These are phyloP conservation scores for Penicillium coprophilum DNA, from an alignment of 495 filamentous ascomycete genomes.

Conservation along the genomic window DNA sequence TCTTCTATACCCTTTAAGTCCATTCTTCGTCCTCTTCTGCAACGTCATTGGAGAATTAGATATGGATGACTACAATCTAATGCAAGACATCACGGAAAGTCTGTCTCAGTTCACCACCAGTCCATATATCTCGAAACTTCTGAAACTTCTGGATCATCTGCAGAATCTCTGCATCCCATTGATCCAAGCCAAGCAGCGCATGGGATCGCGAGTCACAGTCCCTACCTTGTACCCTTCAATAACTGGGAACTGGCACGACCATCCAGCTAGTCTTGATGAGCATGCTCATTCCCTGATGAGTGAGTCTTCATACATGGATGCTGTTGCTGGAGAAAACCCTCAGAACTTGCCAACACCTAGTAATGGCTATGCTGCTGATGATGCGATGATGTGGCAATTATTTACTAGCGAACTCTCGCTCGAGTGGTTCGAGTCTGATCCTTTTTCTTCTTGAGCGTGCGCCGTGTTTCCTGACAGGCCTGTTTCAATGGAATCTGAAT, in stretches of 20 bases:
- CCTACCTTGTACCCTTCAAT: constrained; percentile 17
- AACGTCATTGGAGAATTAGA: constrained; percentile 32
- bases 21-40: constrained; percentile 37
- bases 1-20: constrained; percentile 29
- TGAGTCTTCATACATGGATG: not conserved
- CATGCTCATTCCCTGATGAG: not conserved
- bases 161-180: constrained; percentile 28
- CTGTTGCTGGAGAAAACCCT: not conserved
- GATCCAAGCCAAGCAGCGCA: constrained; percentile 18
- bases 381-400: constrained; percentile 33
- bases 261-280: not conserved
- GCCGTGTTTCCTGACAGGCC: not conserved
- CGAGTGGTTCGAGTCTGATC: constrained; percentile 24
- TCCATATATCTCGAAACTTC: constrained; percentile 25
- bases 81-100: constrained; percentile 23
- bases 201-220: constrained; percentile 13
- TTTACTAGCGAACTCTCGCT: constrained; percentile 32
- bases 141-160: constrained; percentile 23
- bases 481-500: not conserved
- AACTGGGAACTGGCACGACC: not conserved
- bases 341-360: constrained; percentile 6
- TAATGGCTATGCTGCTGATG: constrained; percentile 13
- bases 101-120: constrained; percentile 25
- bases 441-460: not conserved
- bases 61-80: constrained; percentile 27